A percentile compares a stretch with the other conserved stretches of the same genome.
These are phyloP conservation scores for Yamadazyma sp. DNA, from an alignment of 1,139 yeast genomes.

Conservation along the genomic window DNA sequence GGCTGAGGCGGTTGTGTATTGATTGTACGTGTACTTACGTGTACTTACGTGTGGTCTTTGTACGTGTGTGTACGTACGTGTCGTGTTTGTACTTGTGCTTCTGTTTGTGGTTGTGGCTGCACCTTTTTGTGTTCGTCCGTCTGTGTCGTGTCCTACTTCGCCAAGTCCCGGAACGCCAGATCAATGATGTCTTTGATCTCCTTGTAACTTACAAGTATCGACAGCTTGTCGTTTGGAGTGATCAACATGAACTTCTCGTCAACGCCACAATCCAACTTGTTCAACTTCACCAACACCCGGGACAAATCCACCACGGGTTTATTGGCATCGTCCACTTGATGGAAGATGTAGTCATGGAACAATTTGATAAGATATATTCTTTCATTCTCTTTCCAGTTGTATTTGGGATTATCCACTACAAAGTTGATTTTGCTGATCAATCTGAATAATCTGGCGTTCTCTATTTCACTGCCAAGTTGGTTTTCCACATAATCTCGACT, in stretches of 20 bases:
- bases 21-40: no score
- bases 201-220: slow-evolving; percentile 77
- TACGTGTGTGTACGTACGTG: no score
- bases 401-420: slow-evolving; percentile 71
- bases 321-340: slow-evolving; percentile 76
- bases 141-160: slow-evolving; percentile 11
- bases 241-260: slow-evolving; percentile 81
- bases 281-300: slow-evolving; percentile 74
- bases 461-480: slow-evolving; percentile 71
- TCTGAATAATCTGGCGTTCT: slow-evolving; percentile 84
- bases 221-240: slow-evolving; percentile 78
- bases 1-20: no score
- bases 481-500: slow-evolving; percentile 66
- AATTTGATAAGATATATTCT: slow-evolving; percentile 72
- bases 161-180: slow-evolving; percentile 63
- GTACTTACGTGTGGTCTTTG: no score
- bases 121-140: no score
- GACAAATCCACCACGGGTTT: slow-evolving; percentile 79
- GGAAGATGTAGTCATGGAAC: slow-evolving; percentile 84
- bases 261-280: slow-evolving; percentile 90
- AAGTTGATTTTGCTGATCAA: slow-evolving; percentile 79
- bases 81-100: no score
- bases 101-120: no score
- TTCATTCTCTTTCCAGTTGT: slow-evolving; percentile 74
- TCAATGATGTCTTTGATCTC: slow-evolving; percentile 77